Base-by-base conservation (phyloP, 1,284 basidiomycete genomes). In the Polyporus tsugae region DNA sequence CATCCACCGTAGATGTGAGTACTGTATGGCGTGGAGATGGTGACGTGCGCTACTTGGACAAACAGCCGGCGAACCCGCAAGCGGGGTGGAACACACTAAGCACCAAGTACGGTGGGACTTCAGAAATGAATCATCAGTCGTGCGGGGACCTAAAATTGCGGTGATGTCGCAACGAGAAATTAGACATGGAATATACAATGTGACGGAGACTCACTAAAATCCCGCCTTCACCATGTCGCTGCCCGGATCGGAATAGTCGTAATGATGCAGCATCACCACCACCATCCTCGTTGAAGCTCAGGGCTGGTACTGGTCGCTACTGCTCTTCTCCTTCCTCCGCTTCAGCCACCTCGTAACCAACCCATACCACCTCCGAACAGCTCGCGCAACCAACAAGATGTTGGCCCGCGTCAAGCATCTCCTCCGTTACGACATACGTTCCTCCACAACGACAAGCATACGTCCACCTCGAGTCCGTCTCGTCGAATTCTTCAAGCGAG, bases 291-390 rank as follows among this genome's bases (percentile, higher is more conserved):
- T 22, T 49, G 22, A 9, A 11, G 22, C 11, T 25, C 46, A 22
- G 19, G 44, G 44, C 19, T 13, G 6, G 10, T 5, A 5, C 35
- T 7, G 52, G 58, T 25, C 13, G 38, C 25, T 42, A 60, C 36
- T 60, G 38, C 29, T 36, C 62, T 11, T 66, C 62, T 17, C 52
- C 69, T 0, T 68, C 67, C 17, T 61, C 72, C 6, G 82, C 84
- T 9, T 86, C 85, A 38, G 82, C 80, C 7, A 85, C 73, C 76
- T 92, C 89, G 74, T 93, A 94, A 2, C 93, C 92, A 22, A 89
- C 89, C 91, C 92, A 94, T 2, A 94, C 82, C 5, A 86, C 87
- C 78, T 94, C 93, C 17, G 93, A 94, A 75, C 92, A 94, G 65
- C 86, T 87, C 66, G 80, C 85, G 73, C 93, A 94, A 0, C 85